Percentiles rank a stretch among this genome's conserved stretches.
Evolutionary conservation across 805 yeast genomes (phyloP).

Genomic region (Candida succiphila): DNA sequence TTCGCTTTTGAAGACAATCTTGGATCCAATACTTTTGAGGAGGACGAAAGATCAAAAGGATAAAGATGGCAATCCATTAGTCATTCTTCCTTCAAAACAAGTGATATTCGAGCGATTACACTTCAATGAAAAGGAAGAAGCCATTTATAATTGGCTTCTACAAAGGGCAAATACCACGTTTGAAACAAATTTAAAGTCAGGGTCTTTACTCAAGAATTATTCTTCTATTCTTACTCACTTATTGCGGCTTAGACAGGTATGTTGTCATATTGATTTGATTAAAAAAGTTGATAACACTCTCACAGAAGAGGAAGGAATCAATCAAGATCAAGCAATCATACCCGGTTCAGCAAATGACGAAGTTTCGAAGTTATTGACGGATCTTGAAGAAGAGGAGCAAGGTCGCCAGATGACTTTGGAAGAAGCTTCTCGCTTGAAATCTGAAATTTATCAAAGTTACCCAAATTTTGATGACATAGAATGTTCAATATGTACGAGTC

Average conservation of each 20-base stretch:
- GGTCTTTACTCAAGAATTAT: conserved; percentile 62
- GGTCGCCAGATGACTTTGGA: conserved; percentile 14
- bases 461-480: conserved; percentile 39
- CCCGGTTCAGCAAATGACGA: conserved; percentile 10
- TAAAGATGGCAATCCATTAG: conserved; percentile 61
- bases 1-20: conserved; percentile 73
- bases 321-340: conserved; percentile 3
- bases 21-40: conserved; percentile 75
- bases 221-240: conserved; percentile 77
- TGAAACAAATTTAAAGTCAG: conserved; percentile 46
- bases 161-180: conserved; percentile 57
- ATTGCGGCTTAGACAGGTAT: conserved; percentile 73
- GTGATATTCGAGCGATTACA: conserved; percentile 58
- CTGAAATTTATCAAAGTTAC: conserved; percentile 23
- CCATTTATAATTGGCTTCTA: conserved; percentile 59
- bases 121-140: conserved; percentile 57
- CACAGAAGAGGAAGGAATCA: conserved; percentile 32
- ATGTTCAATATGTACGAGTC: conserved; percentile 76
- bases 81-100: conserved; percentile 67
- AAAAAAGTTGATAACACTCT: conserved; percentile 27
- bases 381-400: conserved; percentile 17
- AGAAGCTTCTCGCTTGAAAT: conserved; percentile 12
- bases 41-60: conserved; percentile 82
- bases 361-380: conserved; percentile 10
- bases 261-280: conserved; percentile 73